These are phyloP conservation scores for Camellia sinensis DNA, from an alignment of 148 eudicot species.

Conservation along the genomic window DNA sequence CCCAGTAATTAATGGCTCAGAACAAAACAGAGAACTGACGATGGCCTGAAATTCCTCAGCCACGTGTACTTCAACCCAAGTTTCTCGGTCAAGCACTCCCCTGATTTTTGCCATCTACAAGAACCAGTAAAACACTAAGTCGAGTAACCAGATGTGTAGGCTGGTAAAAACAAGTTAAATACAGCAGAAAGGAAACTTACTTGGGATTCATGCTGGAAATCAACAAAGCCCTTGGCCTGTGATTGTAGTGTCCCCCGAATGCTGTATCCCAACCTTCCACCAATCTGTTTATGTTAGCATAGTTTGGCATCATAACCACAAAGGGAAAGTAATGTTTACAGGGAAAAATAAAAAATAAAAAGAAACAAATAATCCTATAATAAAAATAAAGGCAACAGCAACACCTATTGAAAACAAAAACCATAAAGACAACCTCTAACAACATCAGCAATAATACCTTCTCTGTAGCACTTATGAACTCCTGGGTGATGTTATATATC, in stretches of 20 bases:
- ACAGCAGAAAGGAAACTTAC: slow-evolving; percentile 40
- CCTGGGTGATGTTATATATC: slow-evolving; percentile 75
- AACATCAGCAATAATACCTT: slow-evolving; percentile 42
- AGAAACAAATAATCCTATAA: no score
- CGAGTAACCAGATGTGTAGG: slow-evolving; percentile 9
- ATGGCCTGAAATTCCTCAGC: slow-evolving; percentile 94
- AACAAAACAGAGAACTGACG: slow-evolving; percentile 54
- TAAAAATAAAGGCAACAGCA: not conserved
- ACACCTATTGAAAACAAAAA: not conserved
- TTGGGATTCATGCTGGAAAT: slow-evolving; percentile 94
- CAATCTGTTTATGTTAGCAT: slow-evolving; percentile 65
- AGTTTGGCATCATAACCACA: slow-evolving; percentile 30
- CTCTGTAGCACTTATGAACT: slow-evolving; percentile 87
- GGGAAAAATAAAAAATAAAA: not conserved
- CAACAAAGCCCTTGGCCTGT: slow-evolving; percentile 93
- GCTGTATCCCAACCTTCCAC: slow-evolving; percentile 99
- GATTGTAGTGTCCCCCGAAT: slow-evolving; percentile 93
- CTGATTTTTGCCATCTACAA: slow-evolving; percentile 78
- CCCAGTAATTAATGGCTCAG: slow-evolving; percentile 43
- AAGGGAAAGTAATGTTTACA: not conserved
- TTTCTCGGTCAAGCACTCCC: slow-evolving; percentile 96
- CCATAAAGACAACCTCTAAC: not conserved
- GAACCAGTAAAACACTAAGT: slow-evolving; percentile 23
- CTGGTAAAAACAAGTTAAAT: slow-evolving; percentile 3
- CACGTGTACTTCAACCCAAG: slow-evolving; percentile 95